Evolutionary conservation across 768 basidiomycete genomes (phyloP), one percentile per base, ranked within the genome.

Genomic region (Tricholoma matsutake): DNA sequence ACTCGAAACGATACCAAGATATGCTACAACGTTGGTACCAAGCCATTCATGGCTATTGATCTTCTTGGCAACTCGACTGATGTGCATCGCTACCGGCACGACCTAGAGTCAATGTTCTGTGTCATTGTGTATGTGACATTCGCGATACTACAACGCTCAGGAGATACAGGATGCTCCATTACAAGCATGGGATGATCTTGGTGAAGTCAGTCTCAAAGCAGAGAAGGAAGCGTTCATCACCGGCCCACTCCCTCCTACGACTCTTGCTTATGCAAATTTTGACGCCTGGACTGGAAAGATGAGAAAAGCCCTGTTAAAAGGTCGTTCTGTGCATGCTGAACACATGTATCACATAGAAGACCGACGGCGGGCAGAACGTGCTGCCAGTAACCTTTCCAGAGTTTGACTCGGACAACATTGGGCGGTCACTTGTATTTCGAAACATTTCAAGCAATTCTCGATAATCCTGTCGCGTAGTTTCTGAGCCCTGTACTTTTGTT

Each of bases 21-120:
- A 43, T 20, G 41, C 41, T 43, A 20, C 18, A 43, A n/a, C 41
- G 18, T 20, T 58, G 65, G 58, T 59, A 63, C 29, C 56, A 64
- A 13, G 34, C 66, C 57, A 52, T 65, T n/a, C 47, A 63, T 64
- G 57, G 25, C 32, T 32, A 64, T 71, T 22, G 60, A 68, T 37
- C 62, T 68, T 20, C 62, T 68, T 9, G 63, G 62, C 20, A 62
- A 65, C 9, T 18, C 43, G 8, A n/a, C 56, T 13, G 16, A 28
- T n/a, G 9, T 39, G 37, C 58, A 58, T 61, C 37, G 56, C 13
- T 64, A 64, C 54, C 56, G 63, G 35, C 63, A 64, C 28, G 63
- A 64, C 34, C 39, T 61, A 5, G 63, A 64, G 45, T 64, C 63
- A 6, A 20, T 64, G 6, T 58, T 64, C 56, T 64, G 59, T 29